Conservation (phyloP, 78 protist genomes). For the Creolimax fragrantissima region DNA sequence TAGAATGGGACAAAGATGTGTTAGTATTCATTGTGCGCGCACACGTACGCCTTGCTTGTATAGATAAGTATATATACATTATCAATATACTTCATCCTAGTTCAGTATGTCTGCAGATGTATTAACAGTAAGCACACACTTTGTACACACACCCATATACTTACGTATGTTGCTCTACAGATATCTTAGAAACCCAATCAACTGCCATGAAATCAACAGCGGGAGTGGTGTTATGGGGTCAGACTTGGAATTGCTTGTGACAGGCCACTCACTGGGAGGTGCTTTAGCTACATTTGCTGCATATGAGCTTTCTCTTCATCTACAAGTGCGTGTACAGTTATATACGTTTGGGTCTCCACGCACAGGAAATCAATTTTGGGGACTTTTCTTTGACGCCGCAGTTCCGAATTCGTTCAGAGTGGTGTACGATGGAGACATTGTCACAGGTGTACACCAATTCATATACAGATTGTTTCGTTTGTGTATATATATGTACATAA, state of each 20-base stretch:
- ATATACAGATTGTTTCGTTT: no score
- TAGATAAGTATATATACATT: no score
- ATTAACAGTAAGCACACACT: no score
- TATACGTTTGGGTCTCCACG: background rate
- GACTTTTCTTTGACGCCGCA: background rate
- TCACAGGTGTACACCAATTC: background rate
- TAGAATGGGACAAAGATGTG: no score
- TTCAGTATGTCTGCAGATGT: no score
- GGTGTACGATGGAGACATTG: background rate
- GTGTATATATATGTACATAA: no score
- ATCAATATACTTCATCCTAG: no score
- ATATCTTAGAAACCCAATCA: background rate
- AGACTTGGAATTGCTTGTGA: background rate
- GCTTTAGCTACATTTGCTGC: constrained; percentile 11
- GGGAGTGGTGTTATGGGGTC: background rate
- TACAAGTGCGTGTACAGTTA: background rate
- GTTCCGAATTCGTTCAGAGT: background rate
- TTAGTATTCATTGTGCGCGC: no score
- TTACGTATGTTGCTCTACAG: background rate
- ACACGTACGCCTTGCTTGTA: no score
- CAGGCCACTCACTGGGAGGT: background rate
- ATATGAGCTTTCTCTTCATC: background rate
- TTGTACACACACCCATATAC: no score
- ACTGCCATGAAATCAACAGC: background rate
- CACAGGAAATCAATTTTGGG: background rate